Base-by-base conservation (phyloP, 257 asterid genomes). In the Lavandula angustifolia region DNA sequence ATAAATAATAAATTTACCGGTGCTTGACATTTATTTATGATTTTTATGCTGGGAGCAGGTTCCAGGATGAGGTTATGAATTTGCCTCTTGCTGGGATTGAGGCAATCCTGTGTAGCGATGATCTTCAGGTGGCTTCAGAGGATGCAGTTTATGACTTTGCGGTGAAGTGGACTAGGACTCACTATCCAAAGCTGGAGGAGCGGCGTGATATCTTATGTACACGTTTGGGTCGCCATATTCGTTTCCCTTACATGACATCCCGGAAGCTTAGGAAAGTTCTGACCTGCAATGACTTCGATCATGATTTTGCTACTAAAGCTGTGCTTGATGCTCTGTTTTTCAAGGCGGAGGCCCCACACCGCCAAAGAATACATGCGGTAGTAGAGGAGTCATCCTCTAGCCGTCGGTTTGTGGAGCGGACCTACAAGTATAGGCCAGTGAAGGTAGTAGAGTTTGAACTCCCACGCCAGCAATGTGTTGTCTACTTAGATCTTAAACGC, bases 121-220 rank as follows among this genome's bases (percentile, higher is more conserved):
- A 84, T 54, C 94, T 92, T 62, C 97, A 85, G 73, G 95, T 89
- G 51, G 87, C 95, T 17, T 89, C 96, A 29, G 99, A 92, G 74
- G 97, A 92, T 73, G 92, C 96, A 27, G 97, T 89, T 14, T 92
- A 84, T 6, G 97, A 92, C 76, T 85, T 92, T 40, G 92, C 82
- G 0, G 69, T 89, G 44, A 87, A 87, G 76, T 92, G 98, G 98
- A 74, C 91, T 4, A 79, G 86, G 68, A 42, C 81, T 27, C 91
- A 81, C 67, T 85, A 84, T 69, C 87, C 74, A 42, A 76, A 75
- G 62, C 69, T 75, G 52, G 91, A 85, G 54, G 95, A 92, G 60
- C 76, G 96, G 48, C 87, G 84, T 32, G 90, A 81, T 17, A 83
- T 89, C 54, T 80, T 92, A 10, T 82, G 84, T 41, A 78, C 83